Base-by-base conservation (phyloP, 768 basidiomycete genomes). In the Chalciporus chontae region DNA sequence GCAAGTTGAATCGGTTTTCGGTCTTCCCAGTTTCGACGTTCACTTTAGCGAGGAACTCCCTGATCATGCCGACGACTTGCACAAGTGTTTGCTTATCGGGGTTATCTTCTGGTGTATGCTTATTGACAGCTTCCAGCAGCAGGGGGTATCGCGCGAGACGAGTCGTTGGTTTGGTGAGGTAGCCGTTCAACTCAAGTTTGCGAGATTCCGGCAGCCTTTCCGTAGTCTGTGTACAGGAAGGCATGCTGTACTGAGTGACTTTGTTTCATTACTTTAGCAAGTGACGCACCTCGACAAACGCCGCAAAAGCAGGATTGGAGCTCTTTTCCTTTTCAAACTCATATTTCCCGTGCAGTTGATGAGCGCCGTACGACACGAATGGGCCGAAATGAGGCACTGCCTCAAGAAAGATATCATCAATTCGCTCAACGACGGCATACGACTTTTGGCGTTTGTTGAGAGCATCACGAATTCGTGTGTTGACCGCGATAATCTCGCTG, bases 261-360 rank as follows among this genome's bases (percentile, higher is more conserved):
- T 29, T 32, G 27, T 47, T 24, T 8, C 36, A 36, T 26, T 26
- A 17, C 44, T 5, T 32, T 24, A 42, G 5, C 8, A 43, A 8
- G 27, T 9, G 31, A 34, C 76, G 45, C 58, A 92, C 94, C 77
- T 98, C 96, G 26, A 98, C 96, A 67, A 98, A 99, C 52, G 83
- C 82, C 45, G 92, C 87, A 71, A 99, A 99, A 11, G 84, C 88
- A 5, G 87, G 81, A 71, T 99, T 99, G 44, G 84, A 79, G 48
- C 79, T 84, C 75, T 97, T 98, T 77, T 98, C 96, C 77, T 91
- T 95, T 75, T 99, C 96, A 67, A 99, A 98, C 71, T 97, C 94
- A 66, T 92, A 97, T 70, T 98, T 99, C 11, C 96, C 96, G 63
- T 95, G 97, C 49, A 97, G 73, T 68, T 99, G 96, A 64, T 98